A percentile compares a stretch with the other conserved stretches of the same genome.
These are phyloP conservation scores for Venturia oleaginea DNA, from an alignment of 2,329 filamentous ascomycete species.

Conservation along the genomic window DNA sequence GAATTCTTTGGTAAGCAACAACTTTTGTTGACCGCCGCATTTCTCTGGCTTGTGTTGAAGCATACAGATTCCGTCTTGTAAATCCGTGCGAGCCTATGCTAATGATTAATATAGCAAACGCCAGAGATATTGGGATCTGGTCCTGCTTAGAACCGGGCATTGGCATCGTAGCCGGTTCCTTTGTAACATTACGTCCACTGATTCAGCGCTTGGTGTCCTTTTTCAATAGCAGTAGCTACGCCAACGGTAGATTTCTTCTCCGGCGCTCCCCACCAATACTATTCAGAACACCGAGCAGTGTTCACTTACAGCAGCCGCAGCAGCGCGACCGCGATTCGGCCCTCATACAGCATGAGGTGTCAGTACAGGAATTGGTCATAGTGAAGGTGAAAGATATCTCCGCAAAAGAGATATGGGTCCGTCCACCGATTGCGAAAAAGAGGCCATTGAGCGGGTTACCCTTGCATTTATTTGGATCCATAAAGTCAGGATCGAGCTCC, in stretches of 20 bases:
- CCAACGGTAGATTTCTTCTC: neutral
- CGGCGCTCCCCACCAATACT: neutral
- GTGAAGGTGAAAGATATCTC: neutral
- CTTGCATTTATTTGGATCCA: constrained; percentile 2
- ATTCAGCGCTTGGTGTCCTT: neutral
- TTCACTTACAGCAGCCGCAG: neutral
- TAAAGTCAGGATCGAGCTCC: neutral
- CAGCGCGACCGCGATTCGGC: neutral
- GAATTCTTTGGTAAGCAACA: constrained; percentile 4
- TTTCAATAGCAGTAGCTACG: neutral
- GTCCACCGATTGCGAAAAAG: neutral
- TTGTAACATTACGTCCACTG: constrained; percentile 8
- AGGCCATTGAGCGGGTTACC: neutral
- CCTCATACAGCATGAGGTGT: neutral
- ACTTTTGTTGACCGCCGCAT: neutral
- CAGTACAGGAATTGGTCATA: neutral
- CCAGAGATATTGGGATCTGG: constrained; percentile 10
- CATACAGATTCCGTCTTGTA: neutral
- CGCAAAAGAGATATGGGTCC: neutral
- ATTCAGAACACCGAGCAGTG: neutral
- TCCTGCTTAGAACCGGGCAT: constrained; percentile 10
- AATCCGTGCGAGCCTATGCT: neutral
- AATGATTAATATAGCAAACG: neutral
- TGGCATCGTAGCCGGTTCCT: constrained; percentile 5
- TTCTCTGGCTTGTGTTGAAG: neutral